These are phyloP conservation scores for Verticillium zaregamsianum DNA, from an alignment of 2,329 filamentous ascomycete species.

Conservation along the genomic window DNA sequence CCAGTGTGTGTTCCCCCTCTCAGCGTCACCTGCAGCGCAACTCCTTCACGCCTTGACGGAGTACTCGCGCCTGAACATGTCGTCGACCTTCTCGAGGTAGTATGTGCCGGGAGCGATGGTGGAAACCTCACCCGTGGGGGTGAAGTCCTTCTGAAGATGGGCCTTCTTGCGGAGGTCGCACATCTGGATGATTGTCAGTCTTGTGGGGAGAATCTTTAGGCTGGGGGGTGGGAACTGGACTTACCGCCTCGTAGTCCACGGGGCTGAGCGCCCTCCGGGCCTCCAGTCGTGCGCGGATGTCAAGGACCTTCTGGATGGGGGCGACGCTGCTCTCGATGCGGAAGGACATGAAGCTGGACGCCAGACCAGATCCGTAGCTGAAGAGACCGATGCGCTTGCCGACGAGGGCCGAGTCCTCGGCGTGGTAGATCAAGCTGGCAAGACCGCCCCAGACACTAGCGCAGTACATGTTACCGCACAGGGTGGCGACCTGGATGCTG, in stretches of 20 bases:
- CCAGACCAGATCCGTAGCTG: conserved; percentile 76
- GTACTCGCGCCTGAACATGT: conserved; percentile 83
- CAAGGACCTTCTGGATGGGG: conserved; percentile 61
- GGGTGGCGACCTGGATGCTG: conserved; percentile 70
- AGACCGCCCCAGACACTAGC: conserved; percentile 74
- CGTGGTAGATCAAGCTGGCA: conserved; percentile 62
- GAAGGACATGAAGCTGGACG: conserved; percentile 68
- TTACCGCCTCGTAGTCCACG: conserved; percentile 69
- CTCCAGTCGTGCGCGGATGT: conserved; percentile 66
- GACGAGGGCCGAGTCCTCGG: conserved; percentile 58
- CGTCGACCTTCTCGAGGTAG: conserved; percentile 76
- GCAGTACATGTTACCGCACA: conserved; percentile 68
- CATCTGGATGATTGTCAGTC: conserved; percentile 40
- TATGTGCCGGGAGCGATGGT: conserved; percentile 66
- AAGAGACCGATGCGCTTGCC: conserved; percentile 73
- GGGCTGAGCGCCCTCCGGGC: conserved; percentile 64
- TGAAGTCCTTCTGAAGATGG: conserved; percentile 76
- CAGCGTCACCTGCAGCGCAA: not conserved
- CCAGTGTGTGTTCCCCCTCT: not conserved
- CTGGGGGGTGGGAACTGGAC: conserved; percentile 21
- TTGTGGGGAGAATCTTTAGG: not conserved
- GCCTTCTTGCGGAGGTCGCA: conserved; percentile 79
- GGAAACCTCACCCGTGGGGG: conserved; percentile 62
- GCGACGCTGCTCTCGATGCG: conserved; percentile 69
- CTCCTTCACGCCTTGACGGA: conserved; percentile 62